Percentiles rank a stretch among this genome's conserved stretches.
Evolutionary conservation across 2,329 filamentous ascomycete species (phyloP).

Genomic region (Penicillium sp.): DNA sequence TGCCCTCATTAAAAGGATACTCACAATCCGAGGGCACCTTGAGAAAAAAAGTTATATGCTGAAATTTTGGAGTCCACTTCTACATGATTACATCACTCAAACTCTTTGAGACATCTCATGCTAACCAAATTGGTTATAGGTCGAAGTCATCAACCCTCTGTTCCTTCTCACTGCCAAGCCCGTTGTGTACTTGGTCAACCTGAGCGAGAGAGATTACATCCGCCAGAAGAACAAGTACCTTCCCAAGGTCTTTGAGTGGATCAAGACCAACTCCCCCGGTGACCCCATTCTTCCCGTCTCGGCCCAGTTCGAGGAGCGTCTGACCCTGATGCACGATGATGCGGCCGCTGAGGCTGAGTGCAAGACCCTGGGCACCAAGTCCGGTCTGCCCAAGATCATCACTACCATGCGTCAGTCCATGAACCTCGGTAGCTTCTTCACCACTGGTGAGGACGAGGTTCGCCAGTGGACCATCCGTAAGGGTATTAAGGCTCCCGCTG

Average conservation of each 20-base stretch:
- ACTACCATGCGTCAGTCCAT: slow-evolving; percentile 89
- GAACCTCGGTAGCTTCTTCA: slow-evolving; percentile 95
- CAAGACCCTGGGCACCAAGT: slow-evolving; percentile 84
- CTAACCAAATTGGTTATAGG: slow-evolving; percentile 53
- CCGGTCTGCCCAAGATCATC: slow-evolving; percentile 87
- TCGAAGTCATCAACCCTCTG: slow-evolving; percentile 96
- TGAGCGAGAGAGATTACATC: slow-evolving; percentile 95
- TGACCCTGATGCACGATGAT: slow-evolving; percentile 77
- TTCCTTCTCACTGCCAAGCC: slow-evolving; percentile 95
- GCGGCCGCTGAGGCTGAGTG: slow-evolving; percentile 78
- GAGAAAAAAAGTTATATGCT: slow-evolving; percentile 79
- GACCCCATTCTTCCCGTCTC: slow-evolving; percentile 94
- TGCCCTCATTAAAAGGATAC: slow-evolving; percentile 63
- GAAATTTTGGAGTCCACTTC: slow-evolving; percentile 51
- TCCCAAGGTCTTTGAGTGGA: slow-evolving; percentile 88
- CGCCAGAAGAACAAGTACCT: slow-evolving; percentile 99
- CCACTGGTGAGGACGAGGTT: slow-evolving; percentile 90
- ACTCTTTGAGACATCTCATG: slow-evolving; percentile 21
- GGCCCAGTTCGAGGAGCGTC: slow-evolving; percentile 86
- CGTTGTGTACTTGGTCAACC: slow-evolving; percentile 93
- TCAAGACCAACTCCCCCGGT: slow-evolving; percentile 83
- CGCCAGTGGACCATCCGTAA: slow-evolving; percentile 97
- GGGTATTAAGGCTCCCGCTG: slow-evolving; percentile 95
- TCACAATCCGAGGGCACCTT: slow-evolving; percentile 72
- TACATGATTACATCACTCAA: slow-evolving; percentile 18